Evolutionary conservation across 2,329 filamentous ascomycete species (phyloP).

Genomic region (Verticillium zaregamsianum): DNA sequence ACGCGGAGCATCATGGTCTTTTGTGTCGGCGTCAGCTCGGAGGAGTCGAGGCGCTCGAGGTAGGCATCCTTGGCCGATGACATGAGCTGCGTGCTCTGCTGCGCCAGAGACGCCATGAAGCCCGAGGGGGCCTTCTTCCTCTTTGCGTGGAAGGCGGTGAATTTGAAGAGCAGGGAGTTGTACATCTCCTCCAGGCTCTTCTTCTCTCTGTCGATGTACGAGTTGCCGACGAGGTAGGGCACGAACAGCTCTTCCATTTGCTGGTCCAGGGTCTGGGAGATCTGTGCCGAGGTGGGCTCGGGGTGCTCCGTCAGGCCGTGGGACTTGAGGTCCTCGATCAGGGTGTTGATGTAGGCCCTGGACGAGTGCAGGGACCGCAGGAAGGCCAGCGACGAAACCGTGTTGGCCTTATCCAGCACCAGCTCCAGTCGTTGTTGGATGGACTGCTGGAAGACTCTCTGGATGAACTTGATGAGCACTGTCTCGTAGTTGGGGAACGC

Average conservation of each 20-base stretch:
- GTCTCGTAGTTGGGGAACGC: conserved; percentile 97
- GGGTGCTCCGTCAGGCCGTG: conserved; percentile 95
- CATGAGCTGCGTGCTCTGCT: conserved; percentile 84
- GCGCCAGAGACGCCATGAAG: conserved; percentile 88
- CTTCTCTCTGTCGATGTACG: conserved; percentile 66
- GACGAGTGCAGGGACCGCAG: conserved; percentile 87
- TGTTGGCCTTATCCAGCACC: conserved; percentile 91
- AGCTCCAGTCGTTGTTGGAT: conserved; percentile 94
- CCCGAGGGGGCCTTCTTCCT: conserved; percentile 85
- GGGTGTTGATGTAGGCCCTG: conserved; percentile 76
- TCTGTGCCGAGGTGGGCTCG: conserved; percentile 83
- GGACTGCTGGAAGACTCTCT: conserved; percentile 95
- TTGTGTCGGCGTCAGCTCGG: conserved; percentile 82
- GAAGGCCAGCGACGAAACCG: conserved; percentile 88
- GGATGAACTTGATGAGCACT: conserved; percentile 87
- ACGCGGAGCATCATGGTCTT: conserved; percentile 87
- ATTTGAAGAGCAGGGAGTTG: conserved; percentile 92
- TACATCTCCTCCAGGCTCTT: conserved; percentile 75
- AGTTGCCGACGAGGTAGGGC: conserved; percentile 64
- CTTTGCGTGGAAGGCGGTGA: conserved; percentile 87
- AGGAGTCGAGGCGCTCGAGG: conserved; percentile 81
- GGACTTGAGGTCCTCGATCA: conserved; percentile 90
- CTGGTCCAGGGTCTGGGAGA: conserved; percentile 69
- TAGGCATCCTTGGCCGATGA: conserved; percentile 88
- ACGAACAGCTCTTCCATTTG: conserved; percentile 75